These are phyloP conservation scores for Bruguiera hainesii DNA, from an alignment of 441 rosid species.

Conservation along the genomic window DNA sequence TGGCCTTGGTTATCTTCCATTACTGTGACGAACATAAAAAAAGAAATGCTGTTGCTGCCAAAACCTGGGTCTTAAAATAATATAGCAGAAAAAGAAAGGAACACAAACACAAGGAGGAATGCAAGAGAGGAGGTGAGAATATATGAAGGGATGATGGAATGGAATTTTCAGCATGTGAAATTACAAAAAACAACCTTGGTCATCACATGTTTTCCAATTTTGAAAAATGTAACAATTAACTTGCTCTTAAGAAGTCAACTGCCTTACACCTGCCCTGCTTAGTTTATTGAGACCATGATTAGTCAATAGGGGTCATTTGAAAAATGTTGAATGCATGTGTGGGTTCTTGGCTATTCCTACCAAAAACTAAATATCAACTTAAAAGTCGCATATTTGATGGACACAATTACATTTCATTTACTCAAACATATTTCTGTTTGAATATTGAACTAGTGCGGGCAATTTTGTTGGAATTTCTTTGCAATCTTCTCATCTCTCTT, in stretches of 20 bases:
- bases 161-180: constrained; percentile 13
- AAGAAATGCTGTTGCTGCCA: constrained; percentile 21
- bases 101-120: constrained; percentile 8
- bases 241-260: constrained; percentile 16
- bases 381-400: too few relatives aligned
- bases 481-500: too few relatives aligned
- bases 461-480: too few relatives aligned
- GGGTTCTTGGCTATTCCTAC: too few relatives aligned
- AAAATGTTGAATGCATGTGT: too few relatives aligned
- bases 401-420: too few relatives aligned
- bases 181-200: constrained; percentile 37
- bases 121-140: constrained; percentile 17
- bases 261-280: constrained; percentile 14
- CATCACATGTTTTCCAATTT: not conserved
- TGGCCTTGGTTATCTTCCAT: constrained; percentile 60
- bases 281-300: not conserved
- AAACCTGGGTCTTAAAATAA: constrained; percentile 34
- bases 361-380: too few relatives aligned
- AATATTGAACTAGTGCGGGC: too few relatives aligned
- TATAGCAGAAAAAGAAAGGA: constrained; percentile 18
- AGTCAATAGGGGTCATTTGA: not conserved
- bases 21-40: constrained; percentile 3
- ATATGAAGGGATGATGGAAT: constrained; percentile 29
- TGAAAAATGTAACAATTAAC: not conserved
- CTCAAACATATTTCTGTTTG: too few relatives aligned